A percentile compares a stretch with the other conserved stretches of the same genome.
These are phyloP conservation scores for Saccharomycopsis capsularis DNA, from an alignment of 805 yeast genomes.

Conservation along the genomic window DNA sequence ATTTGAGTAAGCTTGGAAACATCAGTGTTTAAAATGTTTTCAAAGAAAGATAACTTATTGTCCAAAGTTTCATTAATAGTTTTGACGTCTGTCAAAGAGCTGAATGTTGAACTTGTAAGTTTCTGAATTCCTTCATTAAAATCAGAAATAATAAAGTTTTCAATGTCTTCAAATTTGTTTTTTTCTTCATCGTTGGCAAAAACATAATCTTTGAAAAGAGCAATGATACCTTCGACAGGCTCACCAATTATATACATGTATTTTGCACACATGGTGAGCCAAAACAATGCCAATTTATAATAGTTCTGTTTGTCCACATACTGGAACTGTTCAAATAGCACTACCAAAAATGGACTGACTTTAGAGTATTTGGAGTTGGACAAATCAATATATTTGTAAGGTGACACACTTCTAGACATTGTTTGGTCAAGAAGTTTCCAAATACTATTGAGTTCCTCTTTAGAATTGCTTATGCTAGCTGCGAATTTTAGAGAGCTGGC, in stretches of 20 bases:
- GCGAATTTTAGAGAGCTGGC: slow-evolving; percentile 39
- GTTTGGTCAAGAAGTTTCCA: slow-evolving; percentile 73
- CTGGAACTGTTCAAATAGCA: slow-evolving; percentile 63
- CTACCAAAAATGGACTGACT: slow-evolving; percentile 51
- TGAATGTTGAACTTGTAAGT: too few relatives aligned
- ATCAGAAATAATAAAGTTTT: neutral
- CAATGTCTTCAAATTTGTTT: neutral
- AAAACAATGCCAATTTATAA: slow-evolving; percentile 30
- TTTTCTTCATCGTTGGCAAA: neutral
- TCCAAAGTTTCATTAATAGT: neutral
- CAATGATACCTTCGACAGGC: slow-evolving; percentile 26
- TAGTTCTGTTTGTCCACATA: slow-evolving; percentile 36
- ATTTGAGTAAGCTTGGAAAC: neutral
- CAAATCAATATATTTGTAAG: slow-evolving; percentile 77
- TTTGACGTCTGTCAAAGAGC: neutral
- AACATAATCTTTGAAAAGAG: slow-evolving; percentile 12
- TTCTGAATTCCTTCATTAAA: neutral
- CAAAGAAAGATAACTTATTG: slow-evolving; percentile 8
- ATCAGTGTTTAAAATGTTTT: slow-evolving; percentile 1
- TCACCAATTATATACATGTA: slow-evolving; percentile 55
- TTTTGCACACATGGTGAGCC: slow-evolving; percentile 46
- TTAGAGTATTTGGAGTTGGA: slow-evolving; percentile 28
- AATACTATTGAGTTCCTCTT: slow-evolving; percentile 29
- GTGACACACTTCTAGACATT: slow-evolving; percentile 63
- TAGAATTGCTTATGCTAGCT: slow-evolving; percentile 13